These are phyloP conservation scores for Fusarium sp. DNA, from an alignment of 2,329 filamentous ascomycete genomes.

Conservation along the genomic window DNA sequence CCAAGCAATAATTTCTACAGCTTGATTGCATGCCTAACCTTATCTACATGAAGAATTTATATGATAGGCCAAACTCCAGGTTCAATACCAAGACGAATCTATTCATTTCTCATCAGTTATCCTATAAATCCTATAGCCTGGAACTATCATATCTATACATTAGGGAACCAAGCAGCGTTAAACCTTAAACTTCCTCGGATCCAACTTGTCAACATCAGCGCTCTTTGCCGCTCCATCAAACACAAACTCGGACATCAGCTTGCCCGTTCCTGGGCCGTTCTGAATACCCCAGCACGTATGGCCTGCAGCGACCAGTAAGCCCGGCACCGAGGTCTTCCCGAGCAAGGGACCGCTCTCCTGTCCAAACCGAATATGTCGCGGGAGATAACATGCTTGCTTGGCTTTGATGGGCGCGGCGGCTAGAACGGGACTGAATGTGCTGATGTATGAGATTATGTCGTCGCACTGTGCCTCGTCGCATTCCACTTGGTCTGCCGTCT, in stretches of 20 bases:
- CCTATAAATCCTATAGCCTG: not conserved
- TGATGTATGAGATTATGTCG: slow-evolving; percentile 86
- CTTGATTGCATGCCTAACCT: no score
- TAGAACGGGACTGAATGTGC: slow-evolving; percentile 75
- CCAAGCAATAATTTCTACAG: no score
- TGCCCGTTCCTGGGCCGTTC: slow-evolving; percentile 91
- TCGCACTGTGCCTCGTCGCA: slow-evolving; percentile 84
- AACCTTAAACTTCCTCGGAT: slow-evolving; percentile 75
- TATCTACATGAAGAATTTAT: not conserved
- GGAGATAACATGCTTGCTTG: slow-evolving; percentile 94
- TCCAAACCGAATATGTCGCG: slow-evolving; percentile 77
- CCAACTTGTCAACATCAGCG: slow-evolving; percentile 75
- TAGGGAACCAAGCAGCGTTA: slow-evolving; percentile 46
- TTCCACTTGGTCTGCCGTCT: slow-evolving; percentile 80
- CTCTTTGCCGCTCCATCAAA: slow-evolving; percentile 80
- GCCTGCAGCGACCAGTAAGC: slow-evolving; percentile 85
- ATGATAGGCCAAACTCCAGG: not conserved
- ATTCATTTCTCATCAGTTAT: not conserved
- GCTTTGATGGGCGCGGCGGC: slow-evolving; percentile 77
- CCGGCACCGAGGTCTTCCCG: slow-evolving; percentile 79
- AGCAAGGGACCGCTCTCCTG: slow-evolving; percentile 79
- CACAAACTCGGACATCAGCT: slow-evolving; percentile 83
- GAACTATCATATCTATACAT: not conserved
- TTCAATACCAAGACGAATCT: not conserved
- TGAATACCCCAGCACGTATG: slow-evolving; percentile 99